Percentiles rank a stretch among this genome's conserved stretches.
Conservation (phyloP, 2,329 filamentous ascomycete species). For the Aspergillus calidoustus region DNA sequence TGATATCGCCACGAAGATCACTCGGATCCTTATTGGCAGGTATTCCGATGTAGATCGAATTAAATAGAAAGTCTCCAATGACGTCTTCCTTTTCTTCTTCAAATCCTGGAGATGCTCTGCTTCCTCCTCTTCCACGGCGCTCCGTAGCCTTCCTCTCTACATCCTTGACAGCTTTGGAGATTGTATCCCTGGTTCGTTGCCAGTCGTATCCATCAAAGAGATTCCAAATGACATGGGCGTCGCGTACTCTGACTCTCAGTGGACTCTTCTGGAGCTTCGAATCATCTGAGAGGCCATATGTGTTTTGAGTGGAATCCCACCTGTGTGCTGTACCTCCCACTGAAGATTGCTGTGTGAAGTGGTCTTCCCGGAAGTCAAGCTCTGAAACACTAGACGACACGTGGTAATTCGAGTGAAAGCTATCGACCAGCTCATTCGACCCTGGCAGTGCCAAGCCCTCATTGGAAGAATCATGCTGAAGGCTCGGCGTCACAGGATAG, state of each 20-base stretch:
- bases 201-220: constrained; percentile 98
- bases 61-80: constrained; percentile 95
- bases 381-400: constrained; percentile 62
- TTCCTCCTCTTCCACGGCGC: constrained; percentile 63
- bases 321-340: constrained; percentile 71
- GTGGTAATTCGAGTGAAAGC: constrained; percentile 59
- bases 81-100: constrained; percentile 77
- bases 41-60: constrained; percentile 97
- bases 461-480: constrained; percentile 30
- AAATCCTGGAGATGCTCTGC: constrained; percentile 58
- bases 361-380: constrained; percentile 77
- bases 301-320: constrained; percentile 79
- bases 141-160: constrained; percentile 84
- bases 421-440: constrained; percentile 51
- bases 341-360: constrained; percentile 69
- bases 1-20: constrained; percentile 82
- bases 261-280: constrained; percentile 69
- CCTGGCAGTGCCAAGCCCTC: constrained; percentile 41
- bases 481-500: constrained; percentile 51
- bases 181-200: constrained; percentile 82
- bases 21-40: constrained; percentile 82
- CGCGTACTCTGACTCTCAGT: constrained; percentile 76
- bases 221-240: constrained; percentile 96
- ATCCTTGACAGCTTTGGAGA: constrained; percentile 84
- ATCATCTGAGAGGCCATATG: constrained; percentile 70